A percentile compares a stretch with the other conserved stretches of the same genome.
Conservation (phyloP, 495 filamentous ascomycete genomes). For the Penicillium pancosmium region DNA sequence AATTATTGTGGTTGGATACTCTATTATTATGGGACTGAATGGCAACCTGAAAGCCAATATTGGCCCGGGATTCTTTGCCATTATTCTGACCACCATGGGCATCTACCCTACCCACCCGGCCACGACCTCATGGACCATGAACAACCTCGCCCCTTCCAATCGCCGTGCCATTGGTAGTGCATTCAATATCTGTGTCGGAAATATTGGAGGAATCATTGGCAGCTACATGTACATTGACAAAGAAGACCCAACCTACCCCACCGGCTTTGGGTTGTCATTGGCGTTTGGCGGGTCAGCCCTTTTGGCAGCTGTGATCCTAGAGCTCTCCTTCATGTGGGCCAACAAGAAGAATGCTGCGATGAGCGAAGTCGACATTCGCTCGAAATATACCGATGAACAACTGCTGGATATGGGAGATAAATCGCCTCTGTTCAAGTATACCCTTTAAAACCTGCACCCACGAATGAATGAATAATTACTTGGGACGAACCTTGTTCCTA, state of each 20-base stretch:
- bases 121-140: constrained; percentile 39
- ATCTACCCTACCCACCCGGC: constrained; percentile 43
- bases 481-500: background rate
- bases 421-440: constrained; percentile 45
- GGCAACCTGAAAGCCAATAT: constrained; percentile 33
- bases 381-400: constrained; percentile 37
- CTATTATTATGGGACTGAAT: constrained; percentile 29
- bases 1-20: constrained; percentile 34
- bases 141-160: constrained; percentile 39
- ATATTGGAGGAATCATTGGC: constrained; percentile 37
- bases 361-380: constrained; percentile 33
- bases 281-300: constrained; percentile 28
- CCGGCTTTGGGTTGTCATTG: constrained; percentile 35
- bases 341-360: constrained; percentile 30
- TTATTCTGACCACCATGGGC: constrained; percentile 40
- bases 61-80: constrained; percentile 36
- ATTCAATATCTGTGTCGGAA: constrained; percentile 40
- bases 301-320: constrained; percentile 24
- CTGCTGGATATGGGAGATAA: constrained; percentile 47
- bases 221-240: constrained; percentile 39
- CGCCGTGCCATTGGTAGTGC: constrained; percentile 41
- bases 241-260: constrained; percentile 34
- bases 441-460: constrained; percentile 13
- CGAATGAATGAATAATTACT: background rate
- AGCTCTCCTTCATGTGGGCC: constrained; percentile 22